Conservation (phyloP, 2,329 filamentous ascomycete species). For the Aspergillus thermomutatus region DNA sequence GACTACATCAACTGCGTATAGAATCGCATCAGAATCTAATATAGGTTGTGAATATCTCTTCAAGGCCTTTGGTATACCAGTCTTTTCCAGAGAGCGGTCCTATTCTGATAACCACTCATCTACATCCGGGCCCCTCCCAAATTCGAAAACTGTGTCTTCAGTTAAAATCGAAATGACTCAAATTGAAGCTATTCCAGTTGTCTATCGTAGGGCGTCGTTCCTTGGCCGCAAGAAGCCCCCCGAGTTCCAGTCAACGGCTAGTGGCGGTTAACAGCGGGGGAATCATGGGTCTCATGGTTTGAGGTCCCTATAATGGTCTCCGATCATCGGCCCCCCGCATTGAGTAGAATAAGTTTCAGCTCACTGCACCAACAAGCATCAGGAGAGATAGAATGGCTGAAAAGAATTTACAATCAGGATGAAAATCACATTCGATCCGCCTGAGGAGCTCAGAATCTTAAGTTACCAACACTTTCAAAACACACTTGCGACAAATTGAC, state of each 20-base stretch:
- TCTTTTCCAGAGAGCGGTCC: neutral
- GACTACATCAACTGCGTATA: neutral
- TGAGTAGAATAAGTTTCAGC: neutral
- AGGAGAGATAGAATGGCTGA: neutral
- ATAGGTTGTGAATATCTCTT: neutral
- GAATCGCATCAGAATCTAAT: neutral
- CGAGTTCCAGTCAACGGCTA: neutral
- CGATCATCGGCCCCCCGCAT: constrained; percentile 13
- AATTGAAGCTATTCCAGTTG: neutral
- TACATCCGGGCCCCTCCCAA: neutral
- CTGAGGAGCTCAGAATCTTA: neutral
- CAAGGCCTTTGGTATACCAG: neutral
- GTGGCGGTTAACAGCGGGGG: constrained; percentile 8
- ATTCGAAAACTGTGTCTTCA: no score
- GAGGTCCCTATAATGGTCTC: constrained; percentile 1
- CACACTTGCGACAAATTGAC: neutral
- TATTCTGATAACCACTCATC: neutral
- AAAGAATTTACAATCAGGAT: neutral
- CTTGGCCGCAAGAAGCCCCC: no score
- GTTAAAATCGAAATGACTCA: neutral
- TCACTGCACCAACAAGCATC: neutral
- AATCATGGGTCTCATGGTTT: neutral
- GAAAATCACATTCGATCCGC: neutral
- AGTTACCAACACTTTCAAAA: neutral
- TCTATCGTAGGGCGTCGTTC: no score